phyloP scores from a whole-genome alignment of 768 basidiomycete species.

The Auriscalpium microsporum region DNA sequence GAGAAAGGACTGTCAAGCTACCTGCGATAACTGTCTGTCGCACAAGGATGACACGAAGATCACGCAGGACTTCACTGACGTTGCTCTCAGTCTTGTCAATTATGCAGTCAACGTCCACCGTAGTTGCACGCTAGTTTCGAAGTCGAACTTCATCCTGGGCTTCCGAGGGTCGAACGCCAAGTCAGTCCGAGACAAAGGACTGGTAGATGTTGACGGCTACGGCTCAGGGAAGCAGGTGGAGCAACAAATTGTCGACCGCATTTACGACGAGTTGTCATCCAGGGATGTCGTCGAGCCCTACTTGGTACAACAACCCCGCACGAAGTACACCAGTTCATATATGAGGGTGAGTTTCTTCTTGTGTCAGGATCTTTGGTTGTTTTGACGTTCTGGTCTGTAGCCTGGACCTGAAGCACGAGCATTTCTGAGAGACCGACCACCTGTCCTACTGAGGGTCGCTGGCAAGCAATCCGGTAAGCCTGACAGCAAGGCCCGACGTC shows the following conservation, averaged over 20 bases:
- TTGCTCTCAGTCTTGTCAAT: conserved; percentile 23
- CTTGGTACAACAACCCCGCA: no score
- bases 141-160: neutral
- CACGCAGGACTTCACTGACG: conserved; percentile 35
- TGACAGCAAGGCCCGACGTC: neutral
- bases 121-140: conserved; percentile 1
- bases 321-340: neutral
- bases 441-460: neutral
- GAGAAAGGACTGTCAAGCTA: conserved; percentile 48
- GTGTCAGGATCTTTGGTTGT: no score
- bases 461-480: neutral
- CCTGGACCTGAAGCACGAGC: no score
- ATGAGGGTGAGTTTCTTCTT: neutral
- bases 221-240: conserved; percentile 3
- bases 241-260: conserved; percentile 1
- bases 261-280: conserved; percentile 3
- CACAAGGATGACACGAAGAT: conserved; percentile 53
- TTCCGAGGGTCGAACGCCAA: conserved; percentile 11
- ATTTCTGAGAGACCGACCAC: no score
- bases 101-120: conserved; percentile 7
- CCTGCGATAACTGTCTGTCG: conserved; percentile 78
- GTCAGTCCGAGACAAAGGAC: neutral
- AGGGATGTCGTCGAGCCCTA: no score
- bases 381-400: no score
- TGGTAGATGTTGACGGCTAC: neutral